These are phyloP conservation scores for Orbilia blumenaviensis DNA, from an alignment of 2,329 filamentous ascomycete species.

Conservation along the genomic window DNA sequence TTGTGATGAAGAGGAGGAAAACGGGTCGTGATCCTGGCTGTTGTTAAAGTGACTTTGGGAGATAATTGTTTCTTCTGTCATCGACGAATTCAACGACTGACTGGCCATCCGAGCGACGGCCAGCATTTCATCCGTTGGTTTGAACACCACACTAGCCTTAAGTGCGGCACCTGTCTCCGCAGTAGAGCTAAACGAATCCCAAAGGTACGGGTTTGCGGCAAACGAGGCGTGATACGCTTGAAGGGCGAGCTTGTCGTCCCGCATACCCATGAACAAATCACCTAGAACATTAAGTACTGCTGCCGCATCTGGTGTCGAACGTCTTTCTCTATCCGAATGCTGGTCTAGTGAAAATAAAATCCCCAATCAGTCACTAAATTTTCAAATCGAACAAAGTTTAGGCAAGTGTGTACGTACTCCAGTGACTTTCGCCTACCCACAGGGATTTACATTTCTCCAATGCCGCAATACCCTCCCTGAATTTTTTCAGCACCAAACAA, in stretches of 20 bases:
- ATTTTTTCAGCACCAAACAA: slow-evolving; percentile 77
- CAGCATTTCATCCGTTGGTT: slow-evolving; percentile 71
- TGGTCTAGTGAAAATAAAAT: slow-evolving; percentile 63
- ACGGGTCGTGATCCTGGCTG: slow-evolving; percentile 62
- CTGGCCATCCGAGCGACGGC: slow-evolving; percentile 62
- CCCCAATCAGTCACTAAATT: neutral
- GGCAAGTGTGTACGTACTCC: slow-evolving; percentile 70
- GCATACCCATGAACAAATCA: slow-evolving; percentile 84
- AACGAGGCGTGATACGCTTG: slow-evolving; percentile 87
- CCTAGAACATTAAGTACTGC: slow-evolving; percentile 84
- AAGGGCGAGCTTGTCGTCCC: slow-evolving; percentile 81
- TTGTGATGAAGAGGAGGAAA: slow-evolving; percentile 58
- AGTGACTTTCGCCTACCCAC: slow-evolving; percentile 78
- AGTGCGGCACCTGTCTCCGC: slow-evolving; percentile 74
- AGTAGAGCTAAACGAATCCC: slow-evolving; percentile 91
- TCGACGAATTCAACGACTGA: slow-evolving; percentile 57
- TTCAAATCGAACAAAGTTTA: neutral
- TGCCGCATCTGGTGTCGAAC: slow-evolving; percentile 81
- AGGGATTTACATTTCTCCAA: slow-evolving; percentile 81
- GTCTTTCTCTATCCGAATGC: slow-evolving; percentile 78
- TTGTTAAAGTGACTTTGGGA: slow-evolving; percentile 13
- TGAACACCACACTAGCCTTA: slow-evolving; percentile 71
- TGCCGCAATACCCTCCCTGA: slow-evolving; percentile 81
- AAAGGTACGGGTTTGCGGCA: slow-evolving; percentile 93
- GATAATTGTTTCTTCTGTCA: slow-evolving; percentile 57